Percentiles rank a stretch among this genome's conserved stretches.
phyloP scores from a whole-genome alignment of 2,329 filamentous ascomycete species.

The Colletotrichum zoysiae region DNA sequence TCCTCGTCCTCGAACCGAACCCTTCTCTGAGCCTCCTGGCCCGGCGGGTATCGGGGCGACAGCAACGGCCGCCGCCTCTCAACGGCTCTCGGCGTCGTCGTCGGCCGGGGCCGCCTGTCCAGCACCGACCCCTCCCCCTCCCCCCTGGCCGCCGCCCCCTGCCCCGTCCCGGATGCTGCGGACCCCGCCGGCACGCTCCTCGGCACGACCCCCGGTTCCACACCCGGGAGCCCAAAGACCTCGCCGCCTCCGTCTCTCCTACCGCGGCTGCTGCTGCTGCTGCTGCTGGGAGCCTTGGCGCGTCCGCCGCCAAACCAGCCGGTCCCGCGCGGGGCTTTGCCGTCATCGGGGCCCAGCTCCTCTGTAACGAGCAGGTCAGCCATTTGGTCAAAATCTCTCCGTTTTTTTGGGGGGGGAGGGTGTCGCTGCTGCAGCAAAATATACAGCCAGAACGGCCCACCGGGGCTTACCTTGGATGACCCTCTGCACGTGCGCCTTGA shows the following conservation, averaged over 20 bases:
- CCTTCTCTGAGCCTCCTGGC: not conserved
- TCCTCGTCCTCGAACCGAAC: constrained; percentile 14
- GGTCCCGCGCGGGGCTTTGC: constrained; percentile 11
- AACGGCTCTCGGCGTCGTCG: not conserved
- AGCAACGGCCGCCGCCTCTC: not conserved
- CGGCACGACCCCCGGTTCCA: constrained; percentile 19
- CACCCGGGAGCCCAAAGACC: not conserved
- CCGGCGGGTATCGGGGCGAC: not conserved
- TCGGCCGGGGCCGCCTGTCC: not conserved
- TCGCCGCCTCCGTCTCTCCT: not conserved
- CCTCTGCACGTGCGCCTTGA: constrained; percentile 43
- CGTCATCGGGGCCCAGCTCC: constrained; percentile 5
- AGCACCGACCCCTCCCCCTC: not conserved
- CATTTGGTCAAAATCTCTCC: too few species aligned
- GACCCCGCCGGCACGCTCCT: constrained; percentile 24
- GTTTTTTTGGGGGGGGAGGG: too few species aligned
- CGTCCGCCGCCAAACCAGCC: not conserved
- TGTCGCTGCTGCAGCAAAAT: too few species aligned
- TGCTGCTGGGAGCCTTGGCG: not conserved
- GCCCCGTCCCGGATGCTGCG: not conserved
- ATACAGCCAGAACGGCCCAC: not conserved
- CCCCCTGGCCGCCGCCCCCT: too few species aligned
- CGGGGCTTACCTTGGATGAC: constrained; percentile 44
- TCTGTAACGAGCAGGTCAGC: constrained; percentile 4
- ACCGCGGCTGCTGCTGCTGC: not conserved